Evolutionary conservation across 345 rosid species (phyloP).

Genomic region (Hibiscus syriacus): DNA sequence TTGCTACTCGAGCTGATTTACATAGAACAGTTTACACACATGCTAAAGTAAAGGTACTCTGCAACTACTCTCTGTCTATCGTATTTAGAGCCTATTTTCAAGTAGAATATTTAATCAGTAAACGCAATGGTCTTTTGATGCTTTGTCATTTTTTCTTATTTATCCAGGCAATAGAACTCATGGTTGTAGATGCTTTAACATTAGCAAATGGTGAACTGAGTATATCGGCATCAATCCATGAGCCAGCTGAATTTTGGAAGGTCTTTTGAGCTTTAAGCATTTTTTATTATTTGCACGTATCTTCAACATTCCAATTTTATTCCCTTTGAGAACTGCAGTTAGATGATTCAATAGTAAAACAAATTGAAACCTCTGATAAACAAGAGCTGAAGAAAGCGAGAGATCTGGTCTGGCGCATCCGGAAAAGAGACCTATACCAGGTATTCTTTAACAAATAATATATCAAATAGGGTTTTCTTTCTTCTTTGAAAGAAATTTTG

Average conservation of each 20-base stretch:
- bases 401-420: conserved; percentile 1
- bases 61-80: not conserved
- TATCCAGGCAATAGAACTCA: conserved; percentile 62
- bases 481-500: not conserved
- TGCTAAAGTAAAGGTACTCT: conserved; percentile 64
- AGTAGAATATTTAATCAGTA: not conserved
- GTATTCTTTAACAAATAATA: not conserved
- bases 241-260: conserved; percentile 62
- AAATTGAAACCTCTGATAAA: conserved; percentile 2
- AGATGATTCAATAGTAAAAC: not conserved
- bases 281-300: not conserved
- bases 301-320: not conserved
- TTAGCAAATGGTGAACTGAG: conserved; percentile 43
- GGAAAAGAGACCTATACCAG: conserved; percentile 5
- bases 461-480: not conserved
- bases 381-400: conserved; percentile 1
- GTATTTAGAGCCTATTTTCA: not conserved
- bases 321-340: not conserved
- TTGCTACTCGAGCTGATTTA: conserved; percentile 65
- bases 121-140: conserved; percentile 4
- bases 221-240: conserved; percentile 41
- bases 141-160: not conserved
- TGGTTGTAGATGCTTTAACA: conserved; percentile 60
- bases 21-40: conserved; percentile 64
- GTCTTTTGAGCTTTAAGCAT: conserved; percentile 19